Conservation (phyloP, 495 filamentous ascomycete species). For the Neurospora cerealis region DNA sequence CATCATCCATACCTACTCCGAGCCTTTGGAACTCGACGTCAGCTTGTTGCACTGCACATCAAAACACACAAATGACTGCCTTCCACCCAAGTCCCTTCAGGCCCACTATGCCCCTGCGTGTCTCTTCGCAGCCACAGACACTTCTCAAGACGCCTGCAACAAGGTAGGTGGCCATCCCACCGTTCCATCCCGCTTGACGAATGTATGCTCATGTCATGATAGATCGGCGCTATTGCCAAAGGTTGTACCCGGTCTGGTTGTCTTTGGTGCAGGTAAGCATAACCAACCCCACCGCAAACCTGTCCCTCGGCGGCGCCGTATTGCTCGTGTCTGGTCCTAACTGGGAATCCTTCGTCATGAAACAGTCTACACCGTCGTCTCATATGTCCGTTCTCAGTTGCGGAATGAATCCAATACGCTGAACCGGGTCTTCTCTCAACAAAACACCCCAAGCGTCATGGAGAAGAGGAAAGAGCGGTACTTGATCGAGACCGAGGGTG, state of each 20-base stretch:
- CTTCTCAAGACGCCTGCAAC: neutral
- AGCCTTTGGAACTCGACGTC: neutral
- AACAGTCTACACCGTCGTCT: constrained; percentile 21
- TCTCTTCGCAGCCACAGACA: neutral
- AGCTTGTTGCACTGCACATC: neutral
- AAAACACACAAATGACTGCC: neutral
- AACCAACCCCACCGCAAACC: neutral
- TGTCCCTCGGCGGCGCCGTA: neutral
- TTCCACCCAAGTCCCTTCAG: neutral
- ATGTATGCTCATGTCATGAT: neutral
- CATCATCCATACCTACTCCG: neutral
- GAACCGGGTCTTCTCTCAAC: constrained; percentile 30
- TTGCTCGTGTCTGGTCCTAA: neutral
- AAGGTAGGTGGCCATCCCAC: neutral
- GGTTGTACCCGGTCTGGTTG: constrained; percentile 15
- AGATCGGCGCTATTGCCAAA: neutral
- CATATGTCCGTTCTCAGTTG: constrained; percentile 24
- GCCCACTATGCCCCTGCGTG: neutral
- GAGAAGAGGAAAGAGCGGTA: constrained; percentile 17
- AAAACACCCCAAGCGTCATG: constrained; percentile 29
- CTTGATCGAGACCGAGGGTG: constrained; percentile 25
- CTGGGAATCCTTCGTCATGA: neutral
- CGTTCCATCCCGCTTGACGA: neutral
- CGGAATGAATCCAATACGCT: constrained; percentile 20
- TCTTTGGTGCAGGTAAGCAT: constrained; percentile 19